Evolutionary conservation across 2,329 filamentous ascomycete genomes (phyloP), one percentile per base, ranked within the genome.

Genomic region (Talaromyces sp.): DNA sequence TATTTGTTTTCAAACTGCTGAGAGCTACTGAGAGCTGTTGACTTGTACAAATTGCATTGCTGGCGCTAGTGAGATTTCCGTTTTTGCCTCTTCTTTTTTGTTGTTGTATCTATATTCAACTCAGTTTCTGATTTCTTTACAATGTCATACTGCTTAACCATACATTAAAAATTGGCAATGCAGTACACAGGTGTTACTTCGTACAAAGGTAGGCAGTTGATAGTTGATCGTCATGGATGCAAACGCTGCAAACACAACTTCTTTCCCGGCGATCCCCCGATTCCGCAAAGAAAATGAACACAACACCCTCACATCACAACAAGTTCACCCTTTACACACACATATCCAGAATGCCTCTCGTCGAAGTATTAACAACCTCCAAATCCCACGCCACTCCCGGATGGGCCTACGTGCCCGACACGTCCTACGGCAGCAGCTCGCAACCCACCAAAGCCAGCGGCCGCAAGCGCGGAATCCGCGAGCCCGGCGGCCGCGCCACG

Each of bases 351-450:
- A 87, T 87, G 82, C 84, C 84, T 66, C 88, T 90, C 68, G 91
- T 97, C 68, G 87, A 95, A 75, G 88, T 96, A 67, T 80, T 97
- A 60, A 89, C 91, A 38, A 86, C 85, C 69, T 80, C 86, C 29
- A 86, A 85, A 63, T 86, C 86, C 17, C 84, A 85, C 51, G 80
- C 83, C 51, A 89, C 91, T 1, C 92, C 93, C 0, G 93, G 93
- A 69, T 97, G 92, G 89, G 91, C 91, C 12, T 96, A 96, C 72
- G 90, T 97, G 1, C 87, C 92, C 31, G 91, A 96, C 70, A 87
- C 84, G 17, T 71, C 83, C 74, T 81, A 83, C 59, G 81, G 85
- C 59, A 81, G 83, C 12, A 81, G 85, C 10, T 81, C 83, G 79
- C 64, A 76, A 74, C 62, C 81, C 78, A 61, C 75, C 78, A 65